phyloP scores from a whole-genome alignment of 257 asterid genomes.

The Linderniella brevidens region DNA sequence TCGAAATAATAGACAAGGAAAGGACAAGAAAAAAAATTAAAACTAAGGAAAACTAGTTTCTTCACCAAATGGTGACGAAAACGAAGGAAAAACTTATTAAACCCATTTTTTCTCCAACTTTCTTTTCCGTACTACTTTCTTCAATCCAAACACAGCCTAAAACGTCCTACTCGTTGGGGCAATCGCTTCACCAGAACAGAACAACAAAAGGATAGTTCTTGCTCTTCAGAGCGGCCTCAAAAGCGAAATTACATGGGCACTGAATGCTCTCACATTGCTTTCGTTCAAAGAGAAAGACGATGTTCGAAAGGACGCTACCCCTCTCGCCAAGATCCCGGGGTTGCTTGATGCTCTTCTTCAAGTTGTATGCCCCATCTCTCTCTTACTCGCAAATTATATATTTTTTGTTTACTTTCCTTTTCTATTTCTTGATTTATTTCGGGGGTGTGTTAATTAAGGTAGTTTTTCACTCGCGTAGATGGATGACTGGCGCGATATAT shows the following conservation, averaged over 20 bases:
- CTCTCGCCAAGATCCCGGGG: constrained; percentile 94
- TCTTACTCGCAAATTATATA: too few relatives aligned
- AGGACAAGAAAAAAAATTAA: too few relatives aligned
- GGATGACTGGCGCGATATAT: constrained; percentile 97
- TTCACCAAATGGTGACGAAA: too few relatives aligned
- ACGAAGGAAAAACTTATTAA: too few relatives aligned
- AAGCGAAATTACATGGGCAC: constrained; percentile 95
- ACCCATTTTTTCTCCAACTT: too few relatives aligned
- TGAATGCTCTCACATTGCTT: constrained; percentile 84
- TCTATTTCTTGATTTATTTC: constrained; percentile 9
- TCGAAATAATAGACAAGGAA: too few relatives aligned
- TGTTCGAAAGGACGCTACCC: constrained; percentile 81
- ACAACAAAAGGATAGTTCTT: constrained; percentile 78
- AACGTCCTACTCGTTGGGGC: too few relatives aligned
- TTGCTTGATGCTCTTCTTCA: constrained; percentile 89
- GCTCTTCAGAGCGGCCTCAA: constrained; percentile 97
- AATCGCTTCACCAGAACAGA: constrained; percentile 48
- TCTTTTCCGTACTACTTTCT: too few relatives aligned
- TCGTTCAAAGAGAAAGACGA: constrained; percentile 98
- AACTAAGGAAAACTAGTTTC: too few relatives aligned
- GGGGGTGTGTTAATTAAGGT: not conserved
- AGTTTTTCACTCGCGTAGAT: constrained; percentile 35
- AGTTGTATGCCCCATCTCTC: constrained; percentile 40
- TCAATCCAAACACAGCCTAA: too few relatives aligned
- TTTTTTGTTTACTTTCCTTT: too few relatives aligned